Base-by-base conservation (phyloP, 805 yeast species). In the Monosporozyma solicola region DNA sequence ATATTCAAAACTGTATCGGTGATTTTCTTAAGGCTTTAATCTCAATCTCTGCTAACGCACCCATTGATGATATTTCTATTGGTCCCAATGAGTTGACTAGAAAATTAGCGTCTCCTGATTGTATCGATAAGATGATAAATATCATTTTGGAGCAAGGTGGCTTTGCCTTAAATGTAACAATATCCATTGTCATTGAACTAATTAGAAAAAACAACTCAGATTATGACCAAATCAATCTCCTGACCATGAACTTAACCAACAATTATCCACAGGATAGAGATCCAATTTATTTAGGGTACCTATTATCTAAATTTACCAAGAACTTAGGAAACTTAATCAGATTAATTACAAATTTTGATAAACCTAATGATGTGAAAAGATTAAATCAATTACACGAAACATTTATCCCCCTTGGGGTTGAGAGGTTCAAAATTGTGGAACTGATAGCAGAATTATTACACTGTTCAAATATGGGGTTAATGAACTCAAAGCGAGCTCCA, bases 151-250 rank as follows among this genome's bases (percentile, higher is more conserved):
- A 58, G 5, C 66, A 75, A 59, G 80, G 84, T 52, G 95, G 96
- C 24, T 82, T 84, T 55, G 97, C 97, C 0, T 74, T 92, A 55
- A 84, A 91, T 32, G 87, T 89, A 54, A 90, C 95, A 51, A 97
- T 92, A 10, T 92, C 97, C 6, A 87, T 92, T 39, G 82, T 94
- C 11, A 91, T 92, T 58, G 99, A 92, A 68, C 78, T 92, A 44
- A 92, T 92, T 57, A 78, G 99, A 60, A 92, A 92, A 66, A 92
- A 92, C 65, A 92, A 92, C 65, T 87, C 96, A 0, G 98, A 92
- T 67, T 92, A 92, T 70, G 98, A 92, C 68, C 77, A 82, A 44
- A 82, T 87, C 43, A 90, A 94, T 58, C 85, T 94, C 41, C 70
- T 86, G 52, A 82, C 84, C 64, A 82, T 87, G 32, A 82, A 90